phyloP scores from a whole-genome alignment of 208 protist species.

The Leishmania mexicana region DNA sequence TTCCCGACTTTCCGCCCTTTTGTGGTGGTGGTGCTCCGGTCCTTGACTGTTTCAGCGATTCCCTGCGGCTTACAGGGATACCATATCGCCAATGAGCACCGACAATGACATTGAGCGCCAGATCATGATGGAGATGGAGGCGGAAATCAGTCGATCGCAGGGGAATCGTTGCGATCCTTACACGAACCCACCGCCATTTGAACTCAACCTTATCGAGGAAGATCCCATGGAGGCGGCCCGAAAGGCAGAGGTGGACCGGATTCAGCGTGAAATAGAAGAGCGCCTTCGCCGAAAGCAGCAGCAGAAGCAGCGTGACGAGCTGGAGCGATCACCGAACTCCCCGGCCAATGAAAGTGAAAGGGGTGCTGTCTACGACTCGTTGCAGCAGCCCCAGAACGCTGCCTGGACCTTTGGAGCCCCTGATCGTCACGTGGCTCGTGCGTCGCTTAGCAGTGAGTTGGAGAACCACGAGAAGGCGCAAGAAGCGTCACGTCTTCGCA shows the following conservation, averaged over 20 bases:
- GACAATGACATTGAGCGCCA: slow-evolving; percentile 70
- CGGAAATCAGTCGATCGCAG: slow-evolving; percentile 50
- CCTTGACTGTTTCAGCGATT: neutral
- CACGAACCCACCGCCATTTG: slow-evolving; percentile 35
- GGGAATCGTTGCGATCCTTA: slow-evolving; percentile 13
- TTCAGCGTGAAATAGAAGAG: slow-evolving; percentile 58
- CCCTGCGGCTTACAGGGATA: neutral
- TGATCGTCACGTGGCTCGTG: too few species aligned
- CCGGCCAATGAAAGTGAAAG: neutral
- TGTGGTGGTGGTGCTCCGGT: neutral
- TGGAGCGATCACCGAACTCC: slow-evolving; percentile 50
- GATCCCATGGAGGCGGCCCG: slow-evolving; percentile 15
- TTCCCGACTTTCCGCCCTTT: neutral
- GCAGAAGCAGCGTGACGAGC: slow-evolving; percentile 39
- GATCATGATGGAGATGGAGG: slow-evolving; percentile 86
- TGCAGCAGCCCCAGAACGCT: neutral
- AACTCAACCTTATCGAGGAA: slow-evolving; percentile 50
- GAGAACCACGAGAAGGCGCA: neutral
- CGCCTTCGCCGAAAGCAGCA: slow-evolving; percentile 46
- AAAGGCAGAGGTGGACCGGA: slow-evolving; percentile 39
- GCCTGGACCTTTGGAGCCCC: neutral
- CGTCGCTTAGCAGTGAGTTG: neutral
- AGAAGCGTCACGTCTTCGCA: neutral
- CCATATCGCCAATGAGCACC: slow-evolving; percentile 29
- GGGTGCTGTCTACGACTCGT: neutral